A percentile compares a stretch with the other conserved stretches of the same genome.
phyloP scores from a whole-genome alignment of 2,329 filamentous ascomycete species.

The Plenodomus biglobosus region DNA sequence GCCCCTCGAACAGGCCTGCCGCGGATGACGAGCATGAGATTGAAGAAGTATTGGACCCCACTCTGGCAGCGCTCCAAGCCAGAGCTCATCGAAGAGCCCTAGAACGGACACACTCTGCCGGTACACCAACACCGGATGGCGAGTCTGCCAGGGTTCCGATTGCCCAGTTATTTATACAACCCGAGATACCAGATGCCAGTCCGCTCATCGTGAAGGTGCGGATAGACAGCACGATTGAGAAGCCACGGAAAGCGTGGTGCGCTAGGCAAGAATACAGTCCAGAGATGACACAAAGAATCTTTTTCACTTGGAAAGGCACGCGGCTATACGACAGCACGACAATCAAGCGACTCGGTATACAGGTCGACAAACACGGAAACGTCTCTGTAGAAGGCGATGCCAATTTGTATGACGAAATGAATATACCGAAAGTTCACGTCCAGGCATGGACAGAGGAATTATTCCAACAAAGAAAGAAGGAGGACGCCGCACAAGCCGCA shows the following conservation, averaged over 20 bases:
- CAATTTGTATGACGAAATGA: slow-evolving; percentile 56
- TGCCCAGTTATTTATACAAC: slow-evolving; percentile 68
- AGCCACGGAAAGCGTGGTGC: slow-evolving; percentile 72
- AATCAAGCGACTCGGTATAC: slow-evolving; percentile 50
- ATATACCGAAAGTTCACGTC: slow-evolving; percentile 63
- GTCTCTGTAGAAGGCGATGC: slow-evolving; percentile 44
- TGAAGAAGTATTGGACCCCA: slow-evolving; percentile 34
- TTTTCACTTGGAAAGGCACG: slow-evolving; percentile 77
- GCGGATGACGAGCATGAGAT: slow-evolving; percentile 28
- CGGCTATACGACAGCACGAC: slow-evolving; percentile 76
- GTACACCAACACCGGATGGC: slow-evolving; percentile 6
- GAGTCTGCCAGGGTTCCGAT: slow-evolving; percentile 28
- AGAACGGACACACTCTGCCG: slow-evolving; percentile 13
- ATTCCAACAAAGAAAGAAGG: slow-evolving; percentile 56
- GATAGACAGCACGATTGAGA: slow-evolving; percentile 66
- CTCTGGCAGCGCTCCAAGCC: slow-evolving; percentile 31
- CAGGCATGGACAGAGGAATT: slow-evolving; percentile 73
- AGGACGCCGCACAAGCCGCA: slow-evolving; percentile 28
- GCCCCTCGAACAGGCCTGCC: slow-evolving; percentile 8
- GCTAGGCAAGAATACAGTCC: slow-evolving; percentile 58
- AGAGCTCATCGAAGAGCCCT: slow-evolving; percentile 29
- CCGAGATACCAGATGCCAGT: slow-evolving; percentile 62
- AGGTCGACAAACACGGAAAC: slow-evolving; percentile 46
- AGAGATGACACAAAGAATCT: slow-evolving; percentile 58
- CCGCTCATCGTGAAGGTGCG: slow-evolving; percentile 66